Conservation (phyloP, 2,329 filamentous ascomycete species). For the Colletotrichum sp. region DNA sequence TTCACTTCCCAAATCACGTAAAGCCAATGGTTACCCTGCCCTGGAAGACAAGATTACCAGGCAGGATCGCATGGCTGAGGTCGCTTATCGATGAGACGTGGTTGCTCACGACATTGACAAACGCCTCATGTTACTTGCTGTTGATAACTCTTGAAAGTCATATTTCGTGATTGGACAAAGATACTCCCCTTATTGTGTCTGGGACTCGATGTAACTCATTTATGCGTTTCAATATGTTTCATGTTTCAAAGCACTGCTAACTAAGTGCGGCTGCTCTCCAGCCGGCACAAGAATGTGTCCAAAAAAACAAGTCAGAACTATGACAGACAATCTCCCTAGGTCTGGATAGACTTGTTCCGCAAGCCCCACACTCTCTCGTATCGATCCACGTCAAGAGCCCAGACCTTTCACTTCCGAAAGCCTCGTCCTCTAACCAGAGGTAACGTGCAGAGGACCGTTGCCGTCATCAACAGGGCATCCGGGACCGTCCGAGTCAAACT, state of each 20-base stretch:
- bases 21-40: accelerated
- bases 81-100: too few relatives aligned
- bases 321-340: accelerated
- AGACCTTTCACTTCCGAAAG: not conserved
- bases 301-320: not conserved
- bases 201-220: not conserved
- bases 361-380: not conserved
- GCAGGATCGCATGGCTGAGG: not conserved
- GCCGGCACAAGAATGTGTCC: not conserved
- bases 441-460: not conserved
- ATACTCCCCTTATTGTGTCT: not conserved
- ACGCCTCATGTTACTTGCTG: not conserved
- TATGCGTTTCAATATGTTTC: not conserved
- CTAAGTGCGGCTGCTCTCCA: not conserved
- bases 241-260: not conserved
- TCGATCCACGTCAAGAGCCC: not conserved
- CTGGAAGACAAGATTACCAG: not conserved
- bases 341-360: not conserved
- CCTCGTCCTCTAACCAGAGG: not conserved
- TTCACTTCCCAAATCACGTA: not conserved
- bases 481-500: not conserved
- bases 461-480: not conserved
- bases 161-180: not conserved
- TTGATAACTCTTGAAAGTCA: not conserved
- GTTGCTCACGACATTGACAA: too few relatives aligned